phyloP scores from a whole-genome alignment of 192 early-diverging fungal species.

The Coemansia umbellata region DNA sequence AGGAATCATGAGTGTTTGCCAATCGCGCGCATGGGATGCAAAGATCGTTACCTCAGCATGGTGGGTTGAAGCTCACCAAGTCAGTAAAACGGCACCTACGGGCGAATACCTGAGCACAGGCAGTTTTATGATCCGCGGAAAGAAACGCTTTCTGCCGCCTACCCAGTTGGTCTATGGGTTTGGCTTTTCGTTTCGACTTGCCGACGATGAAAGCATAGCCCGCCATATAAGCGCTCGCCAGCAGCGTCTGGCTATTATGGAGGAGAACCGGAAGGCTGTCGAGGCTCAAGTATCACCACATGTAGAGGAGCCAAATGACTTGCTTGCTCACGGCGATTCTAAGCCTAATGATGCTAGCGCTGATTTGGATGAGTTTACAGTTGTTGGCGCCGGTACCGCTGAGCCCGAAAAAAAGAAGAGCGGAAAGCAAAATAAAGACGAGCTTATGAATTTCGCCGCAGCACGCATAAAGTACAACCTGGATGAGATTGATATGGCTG shows the following conservation, averaged over 20 bases:
- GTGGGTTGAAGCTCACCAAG: conserved; percentile 88
- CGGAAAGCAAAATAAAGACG: not conserved
- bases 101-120: conserved; percentile 90
- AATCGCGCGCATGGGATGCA: conserved; percentile 94
- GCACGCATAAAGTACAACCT: conserved; percentile 53
- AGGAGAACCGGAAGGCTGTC: conserved; percentile 17
- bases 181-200: conserved; percentile 84
- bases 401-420: not conserved
- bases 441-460: conserved; percentile 25
- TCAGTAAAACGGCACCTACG: conserved; percentile 84
- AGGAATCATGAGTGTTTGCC: conserved; percentile 90
- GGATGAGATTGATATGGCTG: conserved; percentile 43
- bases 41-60: conserved; percentile 93
- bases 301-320: not conserved
- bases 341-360: conserved; percentile 6
- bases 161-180: conserved; percentile 95
- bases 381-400: conserved; percentile 2
- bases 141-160: conserved; percentile 92
- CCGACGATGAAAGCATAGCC: conserved; percentile 72
- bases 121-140: conserved; percentile 90
- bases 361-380: not conserved
- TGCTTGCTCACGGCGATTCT: not conserved
- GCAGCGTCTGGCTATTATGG: conserved; percentile 39
- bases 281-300: not conserved
- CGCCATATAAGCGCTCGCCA: conserved; percentile 71